These are phyloP conservation scores for Pseudonectria foliicola DNA, from an alignment of 2,329 filamentous ascomycete genomes.

Conservation along the genomic window DNA sequence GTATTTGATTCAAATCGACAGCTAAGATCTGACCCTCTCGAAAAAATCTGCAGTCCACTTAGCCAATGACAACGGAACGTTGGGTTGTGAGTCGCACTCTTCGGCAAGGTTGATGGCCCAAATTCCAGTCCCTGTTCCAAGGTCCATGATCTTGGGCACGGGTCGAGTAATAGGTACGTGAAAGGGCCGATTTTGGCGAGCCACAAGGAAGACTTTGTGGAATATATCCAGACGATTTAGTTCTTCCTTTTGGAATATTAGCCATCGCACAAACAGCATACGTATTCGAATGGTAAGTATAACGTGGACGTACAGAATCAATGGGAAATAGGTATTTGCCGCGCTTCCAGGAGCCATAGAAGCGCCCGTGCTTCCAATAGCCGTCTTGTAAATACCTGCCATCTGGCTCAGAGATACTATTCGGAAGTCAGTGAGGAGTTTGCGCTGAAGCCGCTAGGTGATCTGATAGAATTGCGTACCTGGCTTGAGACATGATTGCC, in stretches of 20 bases:
- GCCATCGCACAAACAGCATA: not conserved
- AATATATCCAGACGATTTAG: constrained; percentile 75
- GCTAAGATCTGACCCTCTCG: constrained; percentile 26
- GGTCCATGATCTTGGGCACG: constrained; percentile 44
- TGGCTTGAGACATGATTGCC: constrained; percentile 26
- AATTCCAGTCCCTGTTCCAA: constrained; percentile 84
- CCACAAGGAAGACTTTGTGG: constrained; percentile 67
- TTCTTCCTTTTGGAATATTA: constrained; percentile 45
- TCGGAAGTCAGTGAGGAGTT: constrained; percentile 8
- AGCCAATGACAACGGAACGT: not conserved
- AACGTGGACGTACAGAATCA: constrained; percentile 54
- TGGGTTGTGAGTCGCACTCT: constrained; percentile 41
- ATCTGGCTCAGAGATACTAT: constrained; percentile 13
- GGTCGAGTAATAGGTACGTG: constrained; percentile 10
- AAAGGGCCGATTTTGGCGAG: constrained; percentile 40
- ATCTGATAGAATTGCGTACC: constrained; percentile 13
- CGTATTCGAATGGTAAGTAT: not conserved
- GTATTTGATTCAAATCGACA: constrained; percentile 34
- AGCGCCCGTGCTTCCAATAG: constrained; percentile 56
- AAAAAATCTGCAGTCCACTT: constrained; percentile 13
- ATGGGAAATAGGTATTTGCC: constrained; percentile 72
- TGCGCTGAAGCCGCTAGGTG: not conserved
- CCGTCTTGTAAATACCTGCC: constrained; percentile 20
- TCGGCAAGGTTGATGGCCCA: constrained; percentile 83
- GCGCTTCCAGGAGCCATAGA: constrained; percentile 60